Base-by-base conservation (phyloP, 2,329 filamentous ascomycete species). In the Ophiostoma perfectum region DNA sequence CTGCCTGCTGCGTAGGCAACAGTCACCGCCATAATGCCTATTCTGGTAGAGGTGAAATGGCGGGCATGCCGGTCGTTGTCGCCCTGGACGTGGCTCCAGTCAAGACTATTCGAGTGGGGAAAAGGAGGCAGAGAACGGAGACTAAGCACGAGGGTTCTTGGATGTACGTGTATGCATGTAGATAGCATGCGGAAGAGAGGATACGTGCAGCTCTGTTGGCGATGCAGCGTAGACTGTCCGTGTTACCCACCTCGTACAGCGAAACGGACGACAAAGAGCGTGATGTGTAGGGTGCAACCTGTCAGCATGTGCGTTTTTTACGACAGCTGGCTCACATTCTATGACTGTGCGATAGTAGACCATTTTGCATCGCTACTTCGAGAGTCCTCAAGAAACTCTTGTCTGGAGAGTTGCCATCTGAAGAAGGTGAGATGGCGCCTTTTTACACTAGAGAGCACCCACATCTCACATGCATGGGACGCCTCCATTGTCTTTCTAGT, bases 21-120 rank as follows among this genome's bases (percentile, higher is more conserved):
- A 62, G 58, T 42, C 58, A 62, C 58, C 58, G 41, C 42, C n/a
- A 49, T 45, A n/a, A 3, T 36, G 27, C 12, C 38, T 36, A 4
- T 38, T 66, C 58, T 49, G 65, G 65, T 65, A 65, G 68, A 38
- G 27, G 27, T 18, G 60, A 63, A 69, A 67, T 38, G 67, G 66
- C 68, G 68, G 68, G 62, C 65, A 62, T 44, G 62, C 47, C 68
- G 44, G 55, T 6, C 36, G 39, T 27, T 45, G 5, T 49, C 39
- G 18, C 27, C 52, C 12, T 42, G 68, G 55, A 70, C 68, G 68
- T 70, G 68, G 68, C 68, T 70, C 68, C 68, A 70, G 66, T 68
- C 67, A 64, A 4, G 47, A n/a, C 66, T 1, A 39, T 11, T 11
- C 44, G 42, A 64, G 66, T 64, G 58, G 66, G 44, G 58, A 63